These are phyloP conservation scores for Cladosporium oxysporum DNA, from an alignment of 2,329 filamentous ascomycete species.

Conservation along the genomic window DNA sequence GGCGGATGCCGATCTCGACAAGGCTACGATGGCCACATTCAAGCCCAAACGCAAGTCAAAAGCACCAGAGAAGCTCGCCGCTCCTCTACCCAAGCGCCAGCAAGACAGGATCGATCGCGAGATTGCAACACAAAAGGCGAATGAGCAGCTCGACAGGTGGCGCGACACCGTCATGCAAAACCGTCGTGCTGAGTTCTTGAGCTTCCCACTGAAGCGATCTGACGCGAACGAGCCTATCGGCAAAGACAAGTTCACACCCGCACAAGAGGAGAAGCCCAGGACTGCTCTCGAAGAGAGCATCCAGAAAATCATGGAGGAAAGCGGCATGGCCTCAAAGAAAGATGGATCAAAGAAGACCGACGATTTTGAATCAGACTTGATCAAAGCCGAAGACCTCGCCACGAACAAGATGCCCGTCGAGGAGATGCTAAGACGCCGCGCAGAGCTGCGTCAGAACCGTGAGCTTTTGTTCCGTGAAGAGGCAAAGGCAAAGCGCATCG, in stretches of 20 bases:
- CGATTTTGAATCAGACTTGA: constrained; percentile 61
- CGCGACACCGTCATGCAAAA: constrained; percentile 94
- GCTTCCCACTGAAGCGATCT: constrained; percentile 80
- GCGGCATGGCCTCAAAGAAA: constrained; percentile 65
- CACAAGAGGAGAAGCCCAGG: constrained; percentile 60
- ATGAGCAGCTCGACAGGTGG: constrained; percentile 88
- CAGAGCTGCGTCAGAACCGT: constrained; percentile 74
- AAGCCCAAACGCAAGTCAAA: constrained; percentile 50
- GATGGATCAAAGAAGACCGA: constrained; percentile 49
- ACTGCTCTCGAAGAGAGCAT: constrained; percentile 87
- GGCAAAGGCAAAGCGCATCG: constrained; percentile 84
- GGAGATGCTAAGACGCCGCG: constrained; percentile 70
- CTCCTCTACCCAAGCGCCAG: constrained; percentile 80
- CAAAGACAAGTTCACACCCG: constrained; percentile 65
- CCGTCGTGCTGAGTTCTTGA: constrained; percentile 83
- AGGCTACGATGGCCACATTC: constrained; percentile 62
- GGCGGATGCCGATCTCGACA: constrained; percentile 61
- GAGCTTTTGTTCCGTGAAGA: constrained; percentile 88
- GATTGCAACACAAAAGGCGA: constrained; percentile 86
- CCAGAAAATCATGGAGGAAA: constrained; percentile 84
- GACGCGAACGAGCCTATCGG: constrained; percentile 61
- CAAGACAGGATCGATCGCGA: constrained; percentile 81
- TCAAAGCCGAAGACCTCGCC: constrained; percentile 68
- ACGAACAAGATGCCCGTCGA: constrained; percentile 71
- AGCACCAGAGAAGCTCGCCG: constrained; percentile 56